A percentile compares a stretch with the other conserved stretches of the same genome.
Conservation (phyloP, 805 yeast species). For the Metschnikowia chrysomelidarum region DNA sequence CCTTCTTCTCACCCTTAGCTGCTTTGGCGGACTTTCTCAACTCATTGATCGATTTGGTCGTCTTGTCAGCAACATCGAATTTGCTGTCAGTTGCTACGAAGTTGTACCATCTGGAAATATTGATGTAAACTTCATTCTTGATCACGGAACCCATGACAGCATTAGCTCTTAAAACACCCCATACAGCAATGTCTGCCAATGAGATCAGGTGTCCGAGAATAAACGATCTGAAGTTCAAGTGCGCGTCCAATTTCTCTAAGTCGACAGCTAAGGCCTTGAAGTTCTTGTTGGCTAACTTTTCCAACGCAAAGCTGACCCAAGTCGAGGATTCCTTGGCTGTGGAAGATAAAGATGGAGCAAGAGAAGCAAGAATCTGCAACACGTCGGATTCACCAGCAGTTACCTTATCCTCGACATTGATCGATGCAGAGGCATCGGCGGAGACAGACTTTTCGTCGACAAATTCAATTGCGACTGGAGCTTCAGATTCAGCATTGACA, state of each 20-base stretch:
- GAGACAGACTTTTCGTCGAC: conserved; percentile 65
- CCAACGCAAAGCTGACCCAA: conserved; percentile 70
- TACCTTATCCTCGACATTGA: conserved; percentile 44
- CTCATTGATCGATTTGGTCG: conserved; percentile 70
- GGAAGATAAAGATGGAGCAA: conserved; percentile 46
- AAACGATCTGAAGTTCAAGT: conserved; percentile 81
- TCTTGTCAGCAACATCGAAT: conserved; percentile 66
- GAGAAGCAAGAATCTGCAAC: conserved; percentile 49
- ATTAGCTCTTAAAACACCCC: conserved; percentile 94
- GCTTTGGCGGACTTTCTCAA: conserved; percentile 65
- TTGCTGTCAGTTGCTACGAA: conserved; percentile 58
- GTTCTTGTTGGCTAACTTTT: conserved; percentile 74
- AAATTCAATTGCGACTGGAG: conserved; percentile 57
- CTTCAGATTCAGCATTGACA: conserved; percentile 51
- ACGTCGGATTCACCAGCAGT: conserved; percentile 43
- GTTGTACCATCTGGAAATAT: conserved; percentile 91
- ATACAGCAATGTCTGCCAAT: conserved; percentile 79
- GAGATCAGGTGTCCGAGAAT: conserved; percentile 65
- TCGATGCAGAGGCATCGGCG: conserved; percentile 45
- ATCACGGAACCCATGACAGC: conserved; percentile 89
- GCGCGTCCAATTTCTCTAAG: conserved; percentile 77
- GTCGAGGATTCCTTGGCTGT: conserved; percentile 27
- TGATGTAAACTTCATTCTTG: conserved; percentile 79
- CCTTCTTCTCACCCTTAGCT: conserved; percentile 63
- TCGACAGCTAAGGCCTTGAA: conserved; percentile 79